Base-by-base conservation (phyloP, 495 filamentous ascomycete species). In the Physcia stellaris region DNA sequence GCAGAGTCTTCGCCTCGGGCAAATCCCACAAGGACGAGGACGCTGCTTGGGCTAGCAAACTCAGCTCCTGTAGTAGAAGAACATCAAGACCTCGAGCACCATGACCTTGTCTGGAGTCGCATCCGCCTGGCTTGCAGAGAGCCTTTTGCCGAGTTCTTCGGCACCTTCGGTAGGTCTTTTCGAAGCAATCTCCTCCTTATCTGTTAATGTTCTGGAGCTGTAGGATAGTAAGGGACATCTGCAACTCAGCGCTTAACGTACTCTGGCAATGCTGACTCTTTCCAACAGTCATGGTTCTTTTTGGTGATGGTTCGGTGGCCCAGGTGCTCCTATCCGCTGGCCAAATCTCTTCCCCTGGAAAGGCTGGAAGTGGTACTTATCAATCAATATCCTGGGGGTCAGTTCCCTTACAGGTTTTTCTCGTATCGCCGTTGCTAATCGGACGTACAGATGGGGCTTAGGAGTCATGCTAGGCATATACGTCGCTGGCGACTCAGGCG, bases 381-480 rank as follows among this genome's bases (percentile, higher is more conserved):
- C 71, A 77, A 44, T 71, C 67, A 1, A 74, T 78, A 32, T 67
- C 66, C 3, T 77, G 73, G 73, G 67, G 66, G 71, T 75, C 44
- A 62, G 67, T 55, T 31, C 21, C 19, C 21, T 34, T 17, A 1
- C 22, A 17, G 19, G 26, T 35, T 2, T 24, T n/a, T 10, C 27
- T 13, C 29, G 3, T 16, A 12, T 26, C 4, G 18, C 6, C 3
- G 3, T 11, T 16, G 24, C 45, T 47, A 13, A 43, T 23, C 20
- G 12, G 12, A 26, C 13, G 20, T 24, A n/a, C 37, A 53, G 41
- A 24, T 50, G 56, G 60, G 61, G 64, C 9, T 39, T 70, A 24
- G 77, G 71, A 3, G 70, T 79, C 19, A 77, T 80, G 75, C 59
- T 82, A 1, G 77, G 73, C n/a, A 64, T 79, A 24, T 80, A 80